Percentiles rank a stretch among this genome's conserved stretches.
Conservation (phyloP, 129 eudicot genomes). For the Helianthus tuberosus region DNA sequence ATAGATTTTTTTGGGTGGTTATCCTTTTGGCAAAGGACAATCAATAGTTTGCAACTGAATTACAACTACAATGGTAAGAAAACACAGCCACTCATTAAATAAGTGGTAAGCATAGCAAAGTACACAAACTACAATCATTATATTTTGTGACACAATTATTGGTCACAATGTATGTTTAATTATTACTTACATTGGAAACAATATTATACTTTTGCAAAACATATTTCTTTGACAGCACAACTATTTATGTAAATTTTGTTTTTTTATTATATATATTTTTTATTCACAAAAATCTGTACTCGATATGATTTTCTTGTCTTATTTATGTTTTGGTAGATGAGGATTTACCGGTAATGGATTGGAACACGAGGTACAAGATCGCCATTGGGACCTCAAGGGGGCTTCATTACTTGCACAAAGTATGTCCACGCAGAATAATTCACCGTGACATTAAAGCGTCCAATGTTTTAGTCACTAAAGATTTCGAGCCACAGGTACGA, state of each 20-base stretch:
- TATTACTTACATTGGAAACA: not conserved
- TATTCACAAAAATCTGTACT: not conserved
- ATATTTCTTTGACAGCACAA: not conserved
- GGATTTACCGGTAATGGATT: slow-evolving; percentile 66
- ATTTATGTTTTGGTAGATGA: slow-evolving; percentile 48
- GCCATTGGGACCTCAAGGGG: slow-evolving; percentile 90
- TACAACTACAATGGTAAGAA: slow-evolving; percentile 5
- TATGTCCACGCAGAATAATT: slow-evolving; percentile 90
- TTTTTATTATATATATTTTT: not conserved
- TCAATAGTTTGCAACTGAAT: not conserved
- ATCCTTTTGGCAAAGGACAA: not conserved
- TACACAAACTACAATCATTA: not conserved
- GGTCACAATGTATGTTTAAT: not conserved
- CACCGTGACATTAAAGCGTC: slow-evolving; percentile 95
- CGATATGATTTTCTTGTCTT: slow-evolving; percentile 31
- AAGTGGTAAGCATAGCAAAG: slow-evolving; percentile 1
- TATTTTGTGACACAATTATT: not conserved
- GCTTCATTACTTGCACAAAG: slow-evolving; percentile 91
- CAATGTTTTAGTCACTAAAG: slow-evolving; percentile 66
- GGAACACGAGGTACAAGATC: slow-evolving; percentile 84
- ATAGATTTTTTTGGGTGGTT: not conserved
- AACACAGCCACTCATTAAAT: not conserved
- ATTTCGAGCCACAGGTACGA: slow-evolving; percentile 84
- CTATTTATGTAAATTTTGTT: not conserved
- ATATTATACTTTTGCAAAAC: not conserved